phyloP scores from a whole-genome alignment of 164 flowering plant species.

The Stephania japonica region DNA sequence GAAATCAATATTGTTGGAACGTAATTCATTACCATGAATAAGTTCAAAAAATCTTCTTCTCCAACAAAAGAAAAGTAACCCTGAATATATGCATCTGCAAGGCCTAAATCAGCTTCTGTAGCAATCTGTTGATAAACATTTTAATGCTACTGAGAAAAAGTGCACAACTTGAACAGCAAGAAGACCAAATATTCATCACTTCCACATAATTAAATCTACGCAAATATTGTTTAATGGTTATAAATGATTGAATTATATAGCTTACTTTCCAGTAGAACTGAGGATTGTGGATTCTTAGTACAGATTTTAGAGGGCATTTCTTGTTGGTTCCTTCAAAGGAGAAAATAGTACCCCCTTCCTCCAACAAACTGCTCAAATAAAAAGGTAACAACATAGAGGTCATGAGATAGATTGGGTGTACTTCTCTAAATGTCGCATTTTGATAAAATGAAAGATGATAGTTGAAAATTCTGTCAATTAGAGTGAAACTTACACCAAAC shows the following conservation, averaged over 20 bases:
- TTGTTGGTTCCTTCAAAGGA: conserved; percentile 57
- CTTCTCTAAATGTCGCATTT: neutral
- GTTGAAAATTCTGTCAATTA: neutral
- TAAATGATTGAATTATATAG: neutral
- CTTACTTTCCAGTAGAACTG: conserved; percentile 75
- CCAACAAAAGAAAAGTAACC: conserved; percentile 29
- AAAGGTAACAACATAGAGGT: neutral
- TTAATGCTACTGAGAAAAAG: neutral
- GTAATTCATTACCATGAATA: conserved; percentile 50
- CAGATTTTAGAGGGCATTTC: conserved; percentile 40
- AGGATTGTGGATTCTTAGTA: conserved; percentile 33
- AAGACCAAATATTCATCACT: neutral
- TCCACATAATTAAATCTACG: neutral
- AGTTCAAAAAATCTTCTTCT: conserved; percentile 59
- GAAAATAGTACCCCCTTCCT: conserved; percentile 86
- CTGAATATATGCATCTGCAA: conserved; percentile 82
- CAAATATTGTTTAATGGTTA: neutral
- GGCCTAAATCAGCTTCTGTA: conserved; percentile 86
- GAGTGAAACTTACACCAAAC: conserved; percentile 52
- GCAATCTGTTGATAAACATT: conserved; percentile 44
- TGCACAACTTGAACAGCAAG: neutral
- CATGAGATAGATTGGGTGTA: neutral
- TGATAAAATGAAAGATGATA: neutral
- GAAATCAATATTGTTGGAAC: neutral
- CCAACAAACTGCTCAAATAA: conserved; percentile 54